Evolutionary conservation across 352 stramenopile species (phyloP), one percentile per base, ranked within the genome.

Genomic region (Globisporangium radiosum): DNA sequence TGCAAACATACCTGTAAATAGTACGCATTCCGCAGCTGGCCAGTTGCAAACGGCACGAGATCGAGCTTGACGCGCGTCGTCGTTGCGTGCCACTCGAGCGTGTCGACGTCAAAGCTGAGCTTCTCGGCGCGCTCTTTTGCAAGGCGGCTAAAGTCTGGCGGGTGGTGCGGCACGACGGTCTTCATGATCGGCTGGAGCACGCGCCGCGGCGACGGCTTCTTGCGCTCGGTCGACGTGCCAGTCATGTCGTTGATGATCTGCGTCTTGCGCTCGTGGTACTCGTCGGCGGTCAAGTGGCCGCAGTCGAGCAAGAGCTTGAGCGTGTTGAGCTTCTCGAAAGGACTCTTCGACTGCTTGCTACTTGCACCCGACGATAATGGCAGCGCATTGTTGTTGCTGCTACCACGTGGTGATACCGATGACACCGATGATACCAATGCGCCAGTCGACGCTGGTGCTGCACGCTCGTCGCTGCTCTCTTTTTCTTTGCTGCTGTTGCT

Each of bases 221-320:
- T 76, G 19, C 76, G 71, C 48, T 88, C 76, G 0, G 81, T 87
- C 5, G 74, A 88, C 14, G 84, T 93, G 2, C 84, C 84, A 1
- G 84, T 93, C 78, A 93, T 89, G 39, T 91, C 84, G 63, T 93
- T 93, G 48, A 93, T 93, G 63, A 93, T 92, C 64, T 93, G 84
- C 1, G 71, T 93, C 62, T 91, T 93, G 56, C 84, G 78, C 47
- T 90, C 83, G 38, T 89, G 77, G 53, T 93, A 91, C 63, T 93
- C 84, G 13, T 88, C 84, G 8, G 78, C 63, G 1, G 81, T 89
- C 14, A 93, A 69, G 58, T 93, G 84, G 7, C 84, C 84, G 51
- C 76, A 87, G 62, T 91, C 84, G 25, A 91, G 63, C 10, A 93
- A 62, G 53, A 92, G 66, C 71, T 93, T 92, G 39, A 93, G 69